A percentile compares a stretch with the other conserved stretches of the same genome.
Evolutionary conservation across 2,329 filamentous ascomycete genomes (phyloP).

Genomic region (Neonectria hederae): DNA sequence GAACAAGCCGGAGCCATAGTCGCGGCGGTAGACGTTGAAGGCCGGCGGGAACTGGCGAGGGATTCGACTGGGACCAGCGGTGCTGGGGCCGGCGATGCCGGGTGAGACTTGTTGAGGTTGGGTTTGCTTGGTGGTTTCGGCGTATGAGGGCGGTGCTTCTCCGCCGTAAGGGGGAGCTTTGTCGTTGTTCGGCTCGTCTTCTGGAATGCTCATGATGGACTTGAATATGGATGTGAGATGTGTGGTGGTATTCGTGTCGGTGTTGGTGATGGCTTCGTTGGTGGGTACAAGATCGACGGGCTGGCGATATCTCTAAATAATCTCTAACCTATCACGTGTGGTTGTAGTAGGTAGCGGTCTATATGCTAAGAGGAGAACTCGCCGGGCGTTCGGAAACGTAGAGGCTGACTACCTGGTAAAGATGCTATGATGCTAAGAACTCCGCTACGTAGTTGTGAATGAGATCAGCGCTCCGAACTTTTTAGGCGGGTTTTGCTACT

Average conservation of each 20-base stretch:
- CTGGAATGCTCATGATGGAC: conserved; percentile 9
- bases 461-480: neutral
- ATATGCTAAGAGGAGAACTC: neutral
- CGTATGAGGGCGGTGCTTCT: conserved; percentile 27
- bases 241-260: neutral
- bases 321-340: neutral
- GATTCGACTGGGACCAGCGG: conserved; percentile 14
- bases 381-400: no score
- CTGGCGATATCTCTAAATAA: neutral
- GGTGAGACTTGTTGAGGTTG: neutral
- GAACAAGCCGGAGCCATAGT: conserved; percentile 14
- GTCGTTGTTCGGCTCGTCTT: neutral
- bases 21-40: conserved; percentile 35
- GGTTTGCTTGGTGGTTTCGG: conserved; percentile 15
- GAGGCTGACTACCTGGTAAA: no score
- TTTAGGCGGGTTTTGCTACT: neutral
- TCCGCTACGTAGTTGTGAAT: neutral
- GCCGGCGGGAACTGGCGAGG: conserved; percentile 32
- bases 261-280: neutral
- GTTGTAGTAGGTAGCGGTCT: neutral
- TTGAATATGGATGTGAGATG: neutral
- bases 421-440: neutral
- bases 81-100: neutral
- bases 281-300: neutral
- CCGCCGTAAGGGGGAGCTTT: conserved; percentile 15